Base-by-base conservation (phyloP, 1,139 yeast species). In the Arxiozyma heterogenica region DNA sequence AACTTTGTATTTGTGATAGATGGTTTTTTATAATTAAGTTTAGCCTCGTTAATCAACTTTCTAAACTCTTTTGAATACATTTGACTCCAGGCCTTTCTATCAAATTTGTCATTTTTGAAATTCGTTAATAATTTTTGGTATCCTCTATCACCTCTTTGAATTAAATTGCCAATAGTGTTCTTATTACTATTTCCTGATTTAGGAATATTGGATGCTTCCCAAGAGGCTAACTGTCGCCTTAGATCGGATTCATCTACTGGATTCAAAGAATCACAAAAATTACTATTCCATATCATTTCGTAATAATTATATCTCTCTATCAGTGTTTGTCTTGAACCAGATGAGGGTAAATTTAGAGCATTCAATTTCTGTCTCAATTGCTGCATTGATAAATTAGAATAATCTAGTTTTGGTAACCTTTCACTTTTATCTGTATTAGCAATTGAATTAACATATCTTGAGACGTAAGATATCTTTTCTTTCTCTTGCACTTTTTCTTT, bases 231-330 rank as follows among this genome's bases (percentile, higher is more conserved):
- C 56, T 77, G 78, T 54, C 77, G 79, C 51, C 80, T 72, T 49
- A 91, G 66, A 5, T 79, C 77, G 48, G 73, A 70, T 34, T 80
- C 82, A 21, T 80, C 70, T 5, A 79, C 79, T 0, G 96, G 97
- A 34, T 74, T 75, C 51, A 79, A 74, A n/a, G 90, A 78, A 64
- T 90, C 97, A 38, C 64, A 58, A 51, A 84, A 76, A 63, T 90
- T 90, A 20, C 96, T 84, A 64, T 91, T 91, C 81, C 84, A 86
- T 18, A 90, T 66, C 42, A 85, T 81, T 57, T 86, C 82, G 73
- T 84, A 91, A 59, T 91, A 95, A 56, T 82, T 82, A 65, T 86
- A 86, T 49, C 98, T 73, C 39, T 79, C 71, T 57, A 87, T 91
- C 60, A 90, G 65, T 59, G 81, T 85, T 27, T 72, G 71, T 58